Percentiles rank a stretch among this genome's conserved stretches.
phyloP scores from a whole-genome alignment of 768 basidiomycete genomes.

The Boletus patriciae region DNA sequence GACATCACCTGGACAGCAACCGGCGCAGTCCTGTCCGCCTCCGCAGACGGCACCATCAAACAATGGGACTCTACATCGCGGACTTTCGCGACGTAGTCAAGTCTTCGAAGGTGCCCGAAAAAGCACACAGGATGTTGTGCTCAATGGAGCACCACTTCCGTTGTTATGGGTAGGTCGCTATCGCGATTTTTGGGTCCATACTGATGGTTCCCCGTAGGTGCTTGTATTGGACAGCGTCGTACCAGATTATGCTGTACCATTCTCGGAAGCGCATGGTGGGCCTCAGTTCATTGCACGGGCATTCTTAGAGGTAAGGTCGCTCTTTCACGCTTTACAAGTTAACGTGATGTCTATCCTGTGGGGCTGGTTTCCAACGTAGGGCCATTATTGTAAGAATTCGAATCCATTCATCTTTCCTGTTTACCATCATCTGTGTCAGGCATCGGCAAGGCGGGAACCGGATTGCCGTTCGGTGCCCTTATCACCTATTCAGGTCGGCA shows the following conservation, averaged over 20 bases:
- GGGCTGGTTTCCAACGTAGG: constrained; percentile 14
- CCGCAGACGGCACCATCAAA: constrained; percentile 75
- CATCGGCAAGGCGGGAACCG: constrained; percentile 27
- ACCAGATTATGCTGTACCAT: constrained; percentile 30
- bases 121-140: constrained; percentile 12
- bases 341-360: neutral
- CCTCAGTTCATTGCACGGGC: constrained; percentile 31
- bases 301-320: constrained; percentile 19
- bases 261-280: constrained; percentile 27
- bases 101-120: constrained; percentile 1
- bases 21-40: constrained; percentile 65
- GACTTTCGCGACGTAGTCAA: constrained; percentile 1
- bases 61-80: constrained; percentile 64
- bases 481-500: constrained; percentile 22
- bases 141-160: constrained; percentile 28
- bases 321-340: neutral
- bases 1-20: constrained; percentile 68
- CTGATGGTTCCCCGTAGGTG: constrained; percentile 13
- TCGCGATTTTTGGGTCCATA: neutral
- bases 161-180: constrained; percentile 25
- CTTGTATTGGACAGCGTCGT: constrained; percentile 28
- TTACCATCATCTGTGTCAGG: constrained; percentile 8
- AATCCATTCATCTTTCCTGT: neutral
- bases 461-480: constrained; percentile 28
- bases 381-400: constrained; percentile 24